Percentiles rank a stretch among this genome's conserved stretches.
Evolutionary conservation across 441 rosid genomes (phyloP).

Genomic region (Jatropha multifida): DNA sequence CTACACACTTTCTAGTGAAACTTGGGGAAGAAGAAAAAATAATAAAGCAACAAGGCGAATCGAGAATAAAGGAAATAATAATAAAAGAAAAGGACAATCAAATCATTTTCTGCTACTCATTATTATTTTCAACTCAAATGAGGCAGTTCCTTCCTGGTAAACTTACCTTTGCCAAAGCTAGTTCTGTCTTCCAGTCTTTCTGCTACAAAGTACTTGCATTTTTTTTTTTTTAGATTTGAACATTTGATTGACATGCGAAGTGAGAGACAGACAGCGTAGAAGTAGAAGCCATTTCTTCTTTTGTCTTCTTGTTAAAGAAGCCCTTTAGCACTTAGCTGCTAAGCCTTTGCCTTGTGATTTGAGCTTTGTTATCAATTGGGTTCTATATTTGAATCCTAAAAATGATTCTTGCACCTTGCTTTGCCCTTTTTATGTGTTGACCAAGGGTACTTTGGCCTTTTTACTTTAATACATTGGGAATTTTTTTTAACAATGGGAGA

Average conservation of each 20-base stretch:
- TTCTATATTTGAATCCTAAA: no score
- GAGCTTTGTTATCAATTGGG: neutral
- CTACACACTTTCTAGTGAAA: neutral
- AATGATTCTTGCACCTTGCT: no score
- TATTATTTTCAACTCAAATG: conserved; percentile 13
- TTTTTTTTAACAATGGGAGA: no score
- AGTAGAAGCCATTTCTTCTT: conserved; percentile 7
- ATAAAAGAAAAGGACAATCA: neutral
- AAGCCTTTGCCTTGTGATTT: neutral
- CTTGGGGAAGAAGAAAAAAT: neutral
- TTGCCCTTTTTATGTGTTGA: no score
- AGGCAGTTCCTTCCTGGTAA: neutral
- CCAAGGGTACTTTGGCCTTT: no score
- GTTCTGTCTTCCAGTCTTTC: neutral
- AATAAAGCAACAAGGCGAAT: neutral
- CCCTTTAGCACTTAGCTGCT: no score
- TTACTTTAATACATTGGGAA: no score
- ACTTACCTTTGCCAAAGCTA: conserved; percentile 10
- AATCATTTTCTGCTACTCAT: neutral
- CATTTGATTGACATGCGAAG: no score
- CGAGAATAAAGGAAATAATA: conserved; percentile 10
- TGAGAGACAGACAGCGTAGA: no score
- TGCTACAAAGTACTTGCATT: neutral
- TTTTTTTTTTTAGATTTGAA: no score
- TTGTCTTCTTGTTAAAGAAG: conserved; percentile 10